A percentile compares a stretch with the other conserved stretches of the same genome.
These are phyloP conservation scores for Cyclotella cryptica DNA, from an alignment of 108 stramenopile genomes.

Conservation along the genomic window DNA sequence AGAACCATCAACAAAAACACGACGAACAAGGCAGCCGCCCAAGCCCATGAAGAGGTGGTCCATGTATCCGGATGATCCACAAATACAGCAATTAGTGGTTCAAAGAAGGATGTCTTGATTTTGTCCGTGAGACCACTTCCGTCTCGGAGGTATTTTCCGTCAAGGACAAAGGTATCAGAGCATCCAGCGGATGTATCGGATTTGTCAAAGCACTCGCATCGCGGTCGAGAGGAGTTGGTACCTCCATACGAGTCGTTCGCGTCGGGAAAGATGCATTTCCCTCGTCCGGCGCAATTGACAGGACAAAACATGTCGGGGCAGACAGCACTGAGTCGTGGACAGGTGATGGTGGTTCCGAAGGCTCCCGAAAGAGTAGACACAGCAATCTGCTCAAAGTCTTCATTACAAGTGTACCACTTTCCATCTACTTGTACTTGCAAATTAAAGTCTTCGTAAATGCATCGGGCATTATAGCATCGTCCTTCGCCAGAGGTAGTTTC, in stretches of 20 bases:
- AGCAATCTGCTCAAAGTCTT: constrained; percentile 75
- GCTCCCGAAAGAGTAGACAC: constrained; percentile 49
- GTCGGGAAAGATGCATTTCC: constrained; percentile 68
- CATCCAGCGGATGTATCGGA: constrained; percentile 79
- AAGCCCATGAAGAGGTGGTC: constrained; percentile 83
- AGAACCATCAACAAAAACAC: constrained; percentile 81
- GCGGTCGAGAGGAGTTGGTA: constrained; percentile 44
- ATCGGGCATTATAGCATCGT: constrained; percentile 76
- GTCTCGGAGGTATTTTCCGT: constrained; percentile 77
- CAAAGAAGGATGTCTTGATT: constrained; percentile 82
- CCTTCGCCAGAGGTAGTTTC: constrained; percentile 71
- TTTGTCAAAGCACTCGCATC: constrained; percentile 83
- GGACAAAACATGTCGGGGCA: constrained; percentile 91
- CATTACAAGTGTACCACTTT: constrained; percentile 66
- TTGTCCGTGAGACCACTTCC: constrained; percentile 68
- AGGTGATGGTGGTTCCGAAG: constrained; percentile 50
- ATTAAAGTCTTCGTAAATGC: constrained; percentile 54
- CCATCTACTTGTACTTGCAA: constrained; percentile 62
- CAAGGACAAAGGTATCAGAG: constrained; percentile 73
- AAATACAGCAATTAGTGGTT: constrained; percentile 86
- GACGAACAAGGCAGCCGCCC: constrained; percentile 81
- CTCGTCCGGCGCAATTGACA: constrained; percentile 82
- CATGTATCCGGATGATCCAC: constrained; percentile 87
- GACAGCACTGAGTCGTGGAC: constrained; percentile 63
- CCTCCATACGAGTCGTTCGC: constrained; percentile 39